Base-by-base conservation (phyloP, 1,284 basidiomycete species). In the Malassezia equina region DNA sequence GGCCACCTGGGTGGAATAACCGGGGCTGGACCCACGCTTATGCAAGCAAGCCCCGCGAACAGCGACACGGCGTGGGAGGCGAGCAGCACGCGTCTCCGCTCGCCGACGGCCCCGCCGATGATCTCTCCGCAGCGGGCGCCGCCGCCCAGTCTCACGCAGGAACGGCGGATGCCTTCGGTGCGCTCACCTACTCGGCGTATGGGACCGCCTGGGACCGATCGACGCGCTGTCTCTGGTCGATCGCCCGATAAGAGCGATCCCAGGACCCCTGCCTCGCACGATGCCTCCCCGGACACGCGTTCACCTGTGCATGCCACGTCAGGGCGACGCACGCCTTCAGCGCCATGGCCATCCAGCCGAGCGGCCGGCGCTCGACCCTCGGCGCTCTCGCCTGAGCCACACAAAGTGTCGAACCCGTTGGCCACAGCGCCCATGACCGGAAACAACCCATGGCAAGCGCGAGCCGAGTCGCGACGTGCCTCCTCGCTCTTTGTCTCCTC, bases 1-100 rank as follows among this genome's bases (percentile, higher is more conserved):
- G 7, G 29, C 8, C 36, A 7, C 19, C 19, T 39, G 4, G 36
- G 6, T 19, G 21, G 19, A 25, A 29, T 43, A 43, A 43, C 41
- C 15, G 41, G 41, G 25, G 27, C 41, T 43, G 41, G 23, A 43
- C 41, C 21, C 25, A 43, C 27, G 44, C 44, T 46, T 46, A 46
- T 46, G 44, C 44, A 46, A 46, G 44, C 44, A 46, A 32, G 24
- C 41, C 27, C 24, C 27, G 12, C 24, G 27, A 43, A 21, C 7
- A 28, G 15, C 15, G 41, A 27, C 15, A 39, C n/a, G 15, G 12
- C 36, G 36, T 19, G 19, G 36, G 36, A 13, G 19, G 36, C 36
- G 19, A 19, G n/a, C 27, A 24, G 8, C 41, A 13, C 15, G 41
- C 41, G 24, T 43, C 11, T 25, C 24, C n/a, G 41, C 41, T 27